Evolutionary conservation across 768 basidiomycete species (phyloP).

Genomic region (Auricularia cornea): DNA sequence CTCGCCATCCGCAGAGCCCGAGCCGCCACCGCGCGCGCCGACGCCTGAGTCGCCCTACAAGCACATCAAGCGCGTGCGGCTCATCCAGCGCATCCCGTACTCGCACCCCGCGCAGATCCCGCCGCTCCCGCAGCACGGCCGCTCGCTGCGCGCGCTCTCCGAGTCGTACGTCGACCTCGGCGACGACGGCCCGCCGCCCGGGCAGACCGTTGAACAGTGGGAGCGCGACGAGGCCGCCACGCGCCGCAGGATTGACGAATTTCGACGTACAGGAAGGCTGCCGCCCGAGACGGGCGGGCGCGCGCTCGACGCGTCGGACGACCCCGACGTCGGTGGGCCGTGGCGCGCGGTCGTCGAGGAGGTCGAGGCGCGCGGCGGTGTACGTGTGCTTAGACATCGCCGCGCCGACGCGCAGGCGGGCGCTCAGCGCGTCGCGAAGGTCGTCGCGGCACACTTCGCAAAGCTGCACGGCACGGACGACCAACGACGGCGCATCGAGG

Average conservation of each 20-base stretch:
- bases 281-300: conserved; percentile 7
- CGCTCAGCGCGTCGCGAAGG: conserved; percentile 51
- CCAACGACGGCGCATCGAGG: conserved; percentile 48
- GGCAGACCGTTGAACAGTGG: conserved; percentile 12
- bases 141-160: conserved; percentile 50
- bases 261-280: neutral
- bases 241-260: neutral
- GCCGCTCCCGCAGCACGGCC: conserved; percentile 38
- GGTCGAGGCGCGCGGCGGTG: conserved; percentile 17
- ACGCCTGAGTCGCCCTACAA: neutral
- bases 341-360: conserved; percentile 21
- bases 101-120: conserved; percentile 61
- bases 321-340: neutral
- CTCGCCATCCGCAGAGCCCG: neutral
- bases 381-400: conserved; percentile 19
- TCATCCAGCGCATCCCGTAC: conserved; percentile 51
- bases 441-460: conserved; percentile 72
- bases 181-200: conserved; percentile 16
- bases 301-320: neutral
- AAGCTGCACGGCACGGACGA: conserved; percentile 53
- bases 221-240: conserved; percentile 22
- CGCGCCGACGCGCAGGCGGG: conserved; percentile 25
- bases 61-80: conserved; percentile 52
- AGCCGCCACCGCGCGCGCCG: neutral
- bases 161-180: conserved; percentile 53